Conservation (phyloP, 371 early-diverging fungal species). For the Mortierella sp. region DNA sequence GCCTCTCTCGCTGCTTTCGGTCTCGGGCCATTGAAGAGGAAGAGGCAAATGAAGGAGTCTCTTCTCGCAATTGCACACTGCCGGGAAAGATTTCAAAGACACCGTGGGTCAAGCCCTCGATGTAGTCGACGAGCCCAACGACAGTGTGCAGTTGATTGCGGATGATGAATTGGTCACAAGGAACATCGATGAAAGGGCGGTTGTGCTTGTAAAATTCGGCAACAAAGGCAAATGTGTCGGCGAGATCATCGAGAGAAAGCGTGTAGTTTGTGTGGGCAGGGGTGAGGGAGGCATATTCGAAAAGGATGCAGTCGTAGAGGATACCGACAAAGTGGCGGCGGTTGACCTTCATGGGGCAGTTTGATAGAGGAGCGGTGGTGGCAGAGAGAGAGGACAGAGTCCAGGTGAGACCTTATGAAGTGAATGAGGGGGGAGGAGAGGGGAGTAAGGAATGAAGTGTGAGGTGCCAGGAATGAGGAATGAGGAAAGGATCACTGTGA, state of each 20-base stretch:
- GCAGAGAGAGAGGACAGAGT: not conserved
- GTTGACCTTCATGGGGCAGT: constrained; percentile 36
- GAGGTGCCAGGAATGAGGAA: not conserved
- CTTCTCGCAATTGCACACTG: constrained; percentile 31
- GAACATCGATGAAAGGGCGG: constrained; percentile 34
- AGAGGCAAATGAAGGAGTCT: constrained; percentile 33
- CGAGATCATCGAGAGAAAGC: constrained; percentile 38
- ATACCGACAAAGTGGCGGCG: constrained; percentile 43
- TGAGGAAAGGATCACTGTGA: no score
- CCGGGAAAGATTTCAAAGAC: constrained; percentile 37
- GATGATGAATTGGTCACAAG: constrained; percentile 46
- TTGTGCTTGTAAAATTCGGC: constrained; percentile 50
- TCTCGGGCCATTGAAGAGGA: constrained; percentile 27
- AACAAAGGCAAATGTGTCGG: constrained; percentile 42
- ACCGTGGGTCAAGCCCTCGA: constrained; percentile 33
- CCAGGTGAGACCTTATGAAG: not conserved
- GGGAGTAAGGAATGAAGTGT: not conserved
- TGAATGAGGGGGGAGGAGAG: not conserved
- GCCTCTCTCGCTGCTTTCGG: not conserved
- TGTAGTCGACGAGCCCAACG: constrained; percentile 35
- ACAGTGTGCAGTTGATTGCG: constrained; percentile 50
- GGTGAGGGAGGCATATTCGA: constrained; percentile 38
- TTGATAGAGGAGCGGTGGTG: no score
- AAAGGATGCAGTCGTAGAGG: constrained; percentile 45
- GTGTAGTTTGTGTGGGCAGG: constrained; percentile 1